These are phyloP conservation scores for Plasmopara viticola DNA, from an alignment of 352 stramenopile species.

Conservation along the genomic window DNA sequence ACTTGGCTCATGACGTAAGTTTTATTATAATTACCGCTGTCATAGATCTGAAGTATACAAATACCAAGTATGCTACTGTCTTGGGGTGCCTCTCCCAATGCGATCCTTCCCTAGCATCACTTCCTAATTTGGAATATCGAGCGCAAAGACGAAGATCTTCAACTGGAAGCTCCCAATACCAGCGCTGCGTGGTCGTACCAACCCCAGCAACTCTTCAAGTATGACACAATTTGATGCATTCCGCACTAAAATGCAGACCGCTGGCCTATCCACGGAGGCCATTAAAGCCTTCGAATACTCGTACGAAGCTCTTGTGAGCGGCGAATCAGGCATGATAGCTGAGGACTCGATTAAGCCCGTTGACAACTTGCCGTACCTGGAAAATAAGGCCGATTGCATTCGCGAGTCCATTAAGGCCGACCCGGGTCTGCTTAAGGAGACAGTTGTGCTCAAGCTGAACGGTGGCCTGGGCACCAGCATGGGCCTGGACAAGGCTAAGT, in stretches of 20 bases:
- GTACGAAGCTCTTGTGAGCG: slow-evolving; percentile 92
- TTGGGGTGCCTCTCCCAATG: neutral
- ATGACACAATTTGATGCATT: slow-evolving; percentile 73
- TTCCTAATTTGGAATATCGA: slow-evolving; percentile 28
- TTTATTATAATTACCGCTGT: neutral
- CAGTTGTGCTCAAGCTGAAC: slow-evolving; percentile 85
- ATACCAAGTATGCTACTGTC: slow-evolving; percentile 12
- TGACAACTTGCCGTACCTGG: slow-evolving; percentile 71
- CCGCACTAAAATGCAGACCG: slow-evolving; percentile 95
- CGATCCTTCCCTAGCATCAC: slow-evolving; percentile 21
- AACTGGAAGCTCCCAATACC: slow-evolving; percentile 23
- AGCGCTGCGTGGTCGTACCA: slow-evolving; percentile 24
- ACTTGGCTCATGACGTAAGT: neutral
- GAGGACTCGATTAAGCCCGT: slow-evolving; percentile 90
- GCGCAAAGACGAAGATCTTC: slow-evolving; percentile 42
- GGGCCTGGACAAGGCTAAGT: slow-evolving; percentile 95
- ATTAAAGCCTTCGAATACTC: slow-evolving; percentile 98
- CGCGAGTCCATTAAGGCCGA: slow-evolving; percentile 68
- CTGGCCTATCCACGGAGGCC: slow-evolving; percentile 91
- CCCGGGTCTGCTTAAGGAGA: slow-evolving; percentile 70
- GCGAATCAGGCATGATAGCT: slow-evolving; percentile 95
- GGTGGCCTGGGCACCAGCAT: slow-evolving; percentile 83
- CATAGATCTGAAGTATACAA: slow-evolving; percentile 10
- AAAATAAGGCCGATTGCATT: slow-evolving; percentile 71
- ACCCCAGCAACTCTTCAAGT: slow-evolving; percentile 21